These are phyloP conservation scores for Sisymbrium altissimum DNA, from an alignment of 345 rosid species.

Conservation along the genomic window DNA sequence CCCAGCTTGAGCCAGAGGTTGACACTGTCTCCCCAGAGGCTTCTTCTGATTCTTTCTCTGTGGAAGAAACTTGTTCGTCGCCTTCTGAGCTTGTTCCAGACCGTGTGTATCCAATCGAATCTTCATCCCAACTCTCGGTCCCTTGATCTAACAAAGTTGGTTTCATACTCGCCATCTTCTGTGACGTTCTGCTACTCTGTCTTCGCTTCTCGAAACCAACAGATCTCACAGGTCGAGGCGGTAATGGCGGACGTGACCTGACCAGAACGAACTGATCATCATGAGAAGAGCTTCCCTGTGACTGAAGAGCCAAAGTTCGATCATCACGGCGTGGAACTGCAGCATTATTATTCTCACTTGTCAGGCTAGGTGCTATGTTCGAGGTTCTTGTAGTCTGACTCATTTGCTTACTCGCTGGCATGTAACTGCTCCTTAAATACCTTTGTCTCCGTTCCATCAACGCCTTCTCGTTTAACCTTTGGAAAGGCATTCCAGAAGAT, in stretches of 20 bases:
- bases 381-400: not conserved
- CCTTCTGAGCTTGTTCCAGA: slow-evolving; percentile 22
- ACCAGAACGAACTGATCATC: slow-evolving; percentile 5
- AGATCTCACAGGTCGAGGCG: slow-evolving; percentile 12
- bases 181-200: slow-evolving; percentile 12
- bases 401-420: not conserved
- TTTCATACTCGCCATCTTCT: slow-evolving; percentile 19
- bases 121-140: not conserved
- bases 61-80: slow-evolving; percentile 2
- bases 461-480: not conserved
- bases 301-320: not conserved
- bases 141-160: slow-evolving; percentile 30
- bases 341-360: slow-evolving; percentile 1
- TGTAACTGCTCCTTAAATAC: slow-evolving; percentile 8
- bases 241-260: slow-evolving; percentile 8
- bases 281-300: not conserved
- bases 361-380: not conserved
- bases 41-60: slow-evolving; percentile 15
- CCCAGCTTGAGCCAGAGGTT: slow-evolving; percentile 31
- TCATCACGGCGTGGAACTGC: not conserved
- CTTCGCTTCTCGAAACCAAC: slow-evolving; percentile 15
- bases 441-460: slow-evolving; percentile 17
- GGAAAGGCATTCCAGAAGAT: slow-evolving; percentile 3
- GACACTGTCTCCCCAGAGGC: not conserved
- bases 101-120: not conserved